phyloP scores from a whole-genome alignment of 352 stramenopile genomes.

The Phytophthora boehmeriae region DNA sequence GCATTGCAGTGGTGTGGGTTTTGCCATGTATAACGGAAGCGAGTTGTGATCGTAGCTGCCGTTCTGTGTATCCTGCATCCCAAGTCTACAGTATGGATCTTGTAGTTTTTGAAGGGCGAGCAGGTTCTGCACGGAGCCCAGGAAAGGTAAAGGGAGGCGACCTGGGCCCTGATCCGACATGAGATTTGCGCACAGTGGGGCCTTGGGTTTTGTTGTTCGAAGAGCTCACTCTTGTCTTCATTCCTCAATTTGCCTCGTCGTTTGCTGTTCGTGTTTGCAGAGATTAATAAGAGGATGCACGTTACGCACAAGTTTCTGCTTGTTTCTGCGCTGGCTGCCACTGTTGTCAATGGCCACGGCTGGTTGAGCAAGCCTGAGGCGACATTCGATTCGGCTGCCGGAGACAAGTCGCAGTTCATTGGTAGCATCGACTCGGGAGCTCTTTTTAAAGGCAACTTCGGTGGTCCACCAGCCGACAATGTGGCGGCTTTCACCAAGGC shows the following conservation, averaged over 20 bases:
- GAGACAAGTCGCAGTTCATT: slow-evolving; percentile 10
- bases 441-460: slow-evolving; percentile 1
- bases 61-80: no score
- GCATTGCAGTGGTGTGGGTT: no score
- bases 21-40: no score
- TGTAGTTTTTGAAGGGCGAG: no score
- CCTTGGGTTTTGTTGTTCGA: slow-evolving; percentile 3
- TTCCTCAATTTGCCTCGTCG: slow-evolving; percentile 2
- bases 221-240: neutral
- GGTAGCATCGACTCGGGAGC: slow-evolving; percentile 8
- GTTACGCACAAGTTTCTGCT: neutral
- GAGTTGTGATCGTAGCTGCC: no score
- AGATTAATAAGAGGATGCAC: neutral
- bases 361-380: slow-evolving; percentile 5
- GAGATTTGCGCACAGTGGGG: neutral
- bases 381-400: neutral
- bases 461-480: slow-evolving; percentile 1
- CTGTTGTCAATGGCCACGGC: slow-evolving; percentile 11
- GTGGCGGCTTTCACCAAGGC: slow-evolving; percentile 6
- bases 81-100: no score
- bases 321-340: neutral
- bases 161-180: neutral
- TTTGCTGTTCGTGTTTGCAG: slow-evolving; percentile 1
- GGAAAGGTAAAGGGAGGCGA: no score
- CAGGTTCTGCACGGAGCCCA: no score